Percentiles rank a stretch among this genome's conserved stretches.
Conservation (phyloP, 306 rosid species). For the Vigna angularis region DNA sequence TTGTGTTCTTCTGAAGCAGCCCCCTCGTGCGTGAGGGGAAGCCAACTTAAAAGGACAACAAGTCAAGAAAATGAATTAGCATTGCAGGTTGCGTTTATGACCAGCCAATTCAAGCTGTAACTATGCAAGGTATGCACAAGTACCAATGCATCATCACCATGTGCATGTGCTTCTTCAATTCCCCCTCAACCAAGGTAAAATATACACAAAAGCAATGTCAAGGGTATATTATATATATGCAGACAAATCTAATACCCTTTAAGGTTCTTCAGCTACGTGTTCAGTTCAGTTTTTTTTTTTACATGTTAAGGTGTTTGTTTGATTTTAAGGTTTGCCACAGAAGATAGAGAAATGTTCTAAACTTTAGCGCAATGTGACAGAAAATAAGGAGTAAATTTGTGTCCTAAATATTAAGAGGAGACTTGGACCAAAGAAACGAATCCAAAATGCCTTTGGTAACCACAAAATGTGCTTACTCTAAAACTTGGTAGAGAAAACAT, state of each 20-base stretch:
- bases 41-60: constrained; percentile 52
- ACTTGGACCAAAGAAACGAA: constrained; percentile 8
- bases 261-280: background rate
- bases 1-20: constrained; percentile 51
- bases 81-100: constrained; percentile 35
- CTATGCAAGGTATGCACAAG: constrained; percentile 51
- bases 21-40: constrained; percentile 53
- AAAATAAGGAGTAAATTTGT: background rate
- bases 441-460: background rate
- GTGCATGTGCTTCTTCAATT: constrained; percentile 50
- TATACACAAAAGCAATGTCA: constrained; percentile 23
- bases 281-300: background rate
- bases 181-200: constrained; percentile 32
- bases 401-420: background rate
- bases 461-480: background rate
- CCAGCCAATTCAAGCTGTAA: constrained; percentile 49
- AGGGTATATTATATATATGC: constrained; percentile 10
- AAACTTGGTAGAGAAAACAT: background rate
- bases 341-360: background rate
- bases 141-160: constrained; percentile 50
- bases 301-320: background rate
- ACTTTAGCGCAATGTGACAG: background rate
- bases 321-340: background rate
- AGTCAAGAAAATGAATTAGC: constrained; percentile 27
- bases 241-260: background rate